Evolutionary conservation across 2,329 filamentous ascomycete species (phyloP).

Genomic region (Chrysoporthe puriensis): DNA sequence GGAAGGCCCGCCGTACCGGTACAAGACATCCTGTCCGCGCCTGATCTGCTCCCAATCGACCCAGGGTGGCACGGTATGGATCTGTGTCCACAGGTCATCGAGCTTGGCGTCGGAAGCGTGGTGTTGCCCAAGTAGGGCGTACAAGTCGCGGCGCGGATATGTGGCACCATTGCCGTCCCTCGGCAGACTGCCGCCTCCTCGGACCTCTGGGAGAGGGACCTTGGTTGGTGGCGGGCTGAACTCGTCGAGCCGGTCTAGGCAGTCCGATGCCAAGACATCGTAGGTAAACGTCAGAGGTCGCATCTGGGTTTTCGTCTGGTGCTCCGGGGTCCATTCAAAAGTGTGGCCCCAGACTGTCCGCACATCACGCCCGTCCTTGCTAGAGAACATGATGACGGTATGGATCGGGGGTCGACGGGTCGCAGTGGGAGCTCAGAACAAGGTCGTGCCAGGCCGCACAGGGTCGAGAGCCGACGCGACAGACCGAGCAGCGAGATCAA

Average conservation of each 20-base stretch:
- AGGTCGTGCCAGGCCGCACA: background rate
- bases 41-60: slow-evolving; percentile 78
- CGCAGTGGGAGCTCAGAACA: background rate
- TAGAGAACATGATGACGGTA: slow-evolving; percentile 19
- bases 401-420: no score
- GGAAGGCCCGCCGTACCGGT: slow-evolving; percentile 71
- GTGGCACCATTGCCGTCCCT: slow-evolving; percentile 33
- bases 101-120: slow-evolving; percentile 58
- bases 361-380: slow-evolving; percentile 28
- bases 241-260: slow-evolving; percentile 64
- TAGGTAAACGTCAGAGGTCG: slow-evolving; percentile 66
- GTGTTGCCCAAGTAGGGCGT: slow-evolving; percentile 63
- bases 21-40: slow-evolving; percentile 77
- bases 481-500: background rate
- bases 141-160: slow-evolving; percentile 59
- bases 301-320: slow-evolving; percentile 63
- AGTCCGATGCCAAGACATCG: slow-evolving; percentile 69
- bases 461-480: background rate
- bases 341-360: slow-evolving; percentile 61
- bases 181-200: background rate
- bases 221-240: slow-evolving; percentile 53
- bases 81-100: slow-evolving; percentile 64
- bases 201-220: background rate
- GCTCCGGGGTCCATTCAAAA: slow-evolving; percentile 70
- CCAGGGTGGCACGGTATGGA: slow-evolving; percentile 71